These are phyloP conservation scores for Acacia acuminata DNA, from an alignment of 306 rosid genomes.

Conservation along the genomic window DNA sequence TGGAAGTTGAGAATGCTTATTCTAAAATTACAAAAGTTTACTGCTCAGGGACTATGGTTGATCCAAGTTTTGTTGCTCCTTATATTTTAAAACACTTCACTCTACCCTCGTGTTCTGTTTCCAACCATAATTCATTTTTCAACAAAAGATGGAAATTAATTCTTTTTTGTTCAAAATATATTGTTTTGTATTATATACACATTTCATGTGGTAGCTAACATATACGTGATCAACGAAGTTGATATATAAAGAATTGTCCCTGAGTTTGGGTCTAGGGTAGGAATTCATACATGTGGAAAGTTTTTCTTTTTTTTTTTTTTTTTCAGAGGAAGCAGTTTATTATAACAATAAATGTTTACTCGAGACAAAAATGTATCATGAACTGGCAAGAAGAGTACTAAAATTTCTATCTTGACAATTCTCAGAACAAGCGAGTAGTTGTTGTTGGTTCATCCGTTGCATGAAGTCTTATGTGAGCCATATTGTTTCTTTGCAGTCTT, in stretches of 20 bases:
- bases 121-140: neutral
- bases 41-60: constrained; percentile 12
- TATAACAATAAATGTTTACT: constrained; percentile 14
- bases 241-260: neutral
- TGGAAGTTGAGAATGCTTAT: constrained; percentile 27
- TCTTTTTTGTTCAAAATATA: constrained; percentile 4
- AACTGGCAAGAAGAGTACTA: constrained; percentile 6
- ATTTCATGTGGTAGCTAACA: neutral
- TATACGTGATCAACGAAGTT: neutral
- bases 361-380: neutral
- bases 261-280: neutral
- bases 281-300: neutral
- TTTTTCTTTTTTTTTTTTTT: too few species aligned
- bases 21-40: neutral
- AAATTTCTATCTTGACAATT: neutral
- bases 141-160: neutral
- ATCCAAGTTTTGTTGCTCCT: constrained; percentile 13
- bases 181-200: constrained; percentile 1
- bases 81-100: constrained; percentile 6
- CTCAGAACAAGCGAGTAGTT: neutral
- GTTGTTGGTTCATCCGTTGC: neutral
- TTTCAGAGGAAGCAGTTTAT: neutral
- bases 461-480: neutral
- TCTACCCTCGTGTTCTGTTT: neutral
- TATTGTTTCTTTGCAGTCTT: constrained; percentile 49